Evolutionary conservation across 305 asterid genomes (phyloP).

Genomic region (Fraxinus baroniana): DNA sequence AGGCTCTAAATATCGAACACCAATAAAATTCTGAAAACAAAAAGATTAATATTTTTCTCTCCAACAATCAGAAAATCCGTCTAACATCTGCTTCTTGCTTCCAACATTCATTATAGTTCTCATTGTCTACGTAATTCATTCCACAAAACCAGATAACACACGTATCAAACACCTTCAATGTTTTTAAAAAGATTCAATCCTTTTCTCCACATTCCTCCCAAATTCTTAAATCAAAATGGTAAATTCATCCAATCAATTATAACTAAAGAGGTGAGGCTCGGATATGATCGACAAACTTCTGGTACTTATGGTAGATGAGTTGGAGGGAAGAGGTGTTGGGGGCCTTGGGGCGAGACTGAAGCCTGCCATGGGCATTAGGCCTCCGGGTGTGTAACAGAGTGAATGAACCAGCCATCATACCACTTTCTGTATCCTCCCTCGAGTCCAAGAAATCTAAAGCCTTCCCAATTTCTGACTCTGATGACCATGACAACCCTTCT

Average conservation of each 20-base stretch:
- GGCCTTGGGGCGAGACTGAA: neutral
- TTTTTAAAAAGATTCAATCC: neutral
- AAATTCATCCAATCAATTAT: neutral
- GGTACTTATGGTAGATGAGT: neutral
- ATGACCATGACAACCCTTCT: slow-evolving; percentile 39
- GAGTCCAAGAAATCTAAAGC: neutral
- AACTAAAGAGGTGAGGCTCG: neutral
- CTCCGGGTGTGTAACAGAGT: neutral
- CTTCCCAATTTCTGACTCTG: slow-evolving; percentile 26
- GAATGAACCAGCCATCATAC: neutral
- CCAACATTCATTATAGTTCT: neutral
- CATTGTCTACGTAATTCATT: neutral
- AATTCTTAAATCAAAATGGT: neutral
- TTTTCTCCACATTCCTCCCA: neutral
- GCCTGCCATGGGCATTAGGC: neutral
- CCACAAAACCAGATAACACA: neutral
- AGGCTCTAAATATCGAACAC: neutral
- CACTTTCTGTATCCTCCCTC: neutral
- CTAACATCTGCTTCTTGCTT: neutral
- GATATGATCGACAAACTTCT: neutral
- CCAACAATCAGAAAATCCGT: neutral
- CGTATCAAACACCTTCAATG: neutral
- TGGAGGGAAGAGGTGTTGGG: neutral
- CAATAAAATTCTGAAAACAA: neutral
- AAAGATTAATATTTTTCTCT: neutral